A percentile compares a stretch with the other conserved stretches of the same genome.
phyloP scores from a whole-genome alignment of 2,329 filamentous ascomycete genomes.

The Colletotrichum magnum region DNA sequence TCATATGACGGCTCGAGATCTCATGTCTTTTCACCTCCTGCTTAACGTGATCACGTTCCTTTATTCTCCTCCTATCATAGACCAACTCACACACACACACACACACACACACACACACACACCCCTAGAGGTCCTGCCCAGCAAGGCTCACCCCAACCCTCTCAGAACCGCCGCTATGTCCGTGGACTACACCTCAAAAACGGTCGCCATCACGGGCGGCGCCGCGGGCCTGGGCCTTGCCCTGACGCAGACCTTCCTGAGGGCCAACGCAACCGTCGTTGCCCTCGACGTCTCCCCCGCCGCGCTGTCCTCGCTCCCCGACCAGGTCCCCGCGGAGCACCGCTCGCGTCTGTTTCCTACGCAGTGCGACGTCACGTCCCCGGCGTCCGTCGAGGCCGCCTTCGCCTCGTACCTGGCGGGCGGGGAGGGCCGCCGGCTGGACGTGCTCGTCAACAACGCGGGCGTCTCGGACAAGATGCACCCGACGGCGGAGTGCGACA shows the following conservation, averaged over 20 bases:
- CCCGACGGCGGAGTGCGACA: constrained; percentile 62
- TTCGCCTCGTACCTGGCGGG: background rate
- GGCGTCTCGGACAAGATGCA: constrained; percentile 71
- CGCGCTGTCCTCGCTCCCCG: constrained; percentile 9
- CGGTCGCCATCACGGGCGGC: constrained; percentile 29
- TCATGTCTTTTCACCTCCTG: background rate
- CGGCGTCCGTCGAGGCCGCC: constrained; percentile 5
- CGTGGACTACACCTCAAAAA: constrained; percentile 34
- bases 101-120: no score
- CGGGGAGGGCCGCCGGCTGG: constrained; percentile 45
- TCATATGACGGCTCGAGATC: background rate
- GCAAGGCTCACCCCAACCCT: background rate
- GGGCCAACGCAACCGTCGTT: constrained; percentile 24
- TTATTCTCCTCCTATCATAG: background rate
- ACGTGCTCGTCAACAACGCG: constrained; percentile 72
- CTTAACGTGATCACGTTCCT: fast-evolving
- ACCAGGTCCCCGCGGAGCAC: constrained; percentile 5
- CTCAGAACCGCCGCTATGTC: constrained; percentile 5
- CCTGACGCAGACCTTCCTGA: constrained; percentile 20
- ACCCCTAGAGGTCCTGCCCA: no score
- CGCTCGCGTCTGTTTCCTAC: constrained; percentile 4
- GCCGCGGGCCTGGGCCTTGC: constrained; percentile 19
- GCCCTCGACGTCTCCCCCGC: constrained; percentile 24
- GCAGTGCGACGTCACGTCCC: constrained; percentile 8
- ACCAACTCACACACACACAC: background rate